Evolutionary conservation across 352 stramenopile genomes (phyloP), one percentile per base, ranked within the genome.

Genomic region (Thalassiosira mediterranea): DNA sequence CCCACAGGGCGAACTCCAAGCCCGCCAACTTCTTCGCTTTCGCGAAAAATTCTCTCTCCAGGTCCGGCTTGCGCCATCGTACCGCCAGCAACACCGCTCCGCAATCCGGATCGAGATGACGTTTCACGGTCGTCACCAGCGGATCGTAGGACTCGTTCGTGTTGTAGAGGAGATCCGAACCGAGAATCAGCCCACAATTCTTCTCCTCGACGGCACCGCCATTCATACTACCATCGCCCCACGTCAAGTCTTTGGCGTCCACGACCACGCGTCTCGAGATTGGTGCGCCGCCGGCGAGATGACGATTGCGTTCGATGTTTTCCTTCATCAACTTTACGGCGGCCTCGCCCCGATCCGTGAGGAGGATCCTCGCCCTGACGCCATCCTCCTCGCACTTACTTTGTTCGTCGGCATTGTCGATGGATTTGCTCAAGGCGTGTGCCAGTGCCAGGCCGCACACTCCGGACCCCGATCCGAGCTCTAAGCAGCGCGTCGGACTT

Each of bases 81-180:
- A 80, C 75, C 13, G 63, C 59, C 29, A 89, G 54, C 15, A 87
- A 21, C 1, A 86, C 23, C 23, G 32, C 42, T 49, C 76, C 69
- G 31, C 48, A 13, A n/a, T 70, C 64, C 1, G 53, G 47, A 68
- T 79, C 54, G 4, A 86, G 48, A 64, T 76, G 44, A 54, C 54
- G 38, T 76, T 78, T 63, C 15, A 88, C 75, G 15, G 84, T 90
- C 17, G 49, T 38, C 10, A 88, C 51, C 10, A 90, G 57, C 34
- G 61, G 32, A 15, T 80, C 77, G 56, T 88, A 88, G 4, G 37
- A 62, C 47, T 77, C 40, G 19, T 53, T 26, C 32, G 57, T 60
- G 60, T 91, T 88, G 72, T 91, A 91, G 0, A 91, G 53, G 17
- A 91, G 62, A 75, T 91, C 84, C 1, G 81, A 88, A 38, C 74